Conservation (phyloP, 305 asterid genomes). For the Fraxinus albicans region DNA sequence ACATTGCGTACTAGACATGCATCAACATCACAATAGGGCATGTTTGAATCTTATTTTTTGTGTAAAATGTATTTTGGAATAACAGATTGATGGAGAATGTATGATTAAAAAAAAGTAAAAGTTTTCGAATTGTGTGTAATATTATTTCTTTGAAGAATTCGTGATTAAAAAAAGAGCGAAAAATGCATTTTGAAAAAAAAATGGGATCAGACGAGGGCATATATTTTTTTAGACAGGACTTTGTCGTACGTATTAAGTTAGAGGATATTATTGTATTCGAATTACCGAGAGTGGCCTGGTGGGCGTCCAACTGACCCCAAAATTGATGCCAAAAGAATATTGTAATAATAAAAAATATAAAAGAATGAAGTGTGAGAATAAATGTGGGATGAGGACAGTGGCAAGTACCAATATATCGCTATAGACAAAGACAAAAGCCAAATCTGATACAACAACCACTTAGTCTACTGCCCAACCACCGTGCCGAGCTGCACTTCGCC, state of each 20-base stretch:
- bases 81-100: too few relatives aligned
- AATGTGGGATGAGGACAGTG: not conserved
- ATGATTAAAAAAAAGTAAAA: too few relatives aligned
- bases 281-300: not conserved
- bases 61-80: too few relatives aligned
- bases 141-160: too few relatives aligned
- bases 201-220: too few relatives aligned
- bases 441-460: constrained; percentile 1
- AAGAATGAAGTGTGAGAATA: not conserved
- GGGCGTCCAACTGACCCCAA: not conserved
- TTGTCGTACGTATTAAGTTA: not conserved
- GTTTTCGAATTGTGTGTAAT: too few relatives aligned
- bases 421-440: constrained; percentile 3
- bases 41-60: too few relatives aligned
- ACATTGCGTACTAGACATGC: not conserved
- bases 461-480: not conserved
- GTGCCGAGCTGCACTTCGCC: not conserved
- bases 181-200: too few relatives aligned
- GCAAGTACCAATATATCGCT: not conserved
- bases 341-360: not conserved
- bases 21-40: not conserved
- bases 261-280: not conserved
- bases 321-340: not conserved
- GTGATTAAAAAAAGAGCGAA: too few relatives aligned
- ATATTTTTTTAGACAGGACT: too few relatives aligned